Evolutionary conservation across 805 yeast species (phyloP).

Genomic region (Lipomyces mesembrius): DNA sequence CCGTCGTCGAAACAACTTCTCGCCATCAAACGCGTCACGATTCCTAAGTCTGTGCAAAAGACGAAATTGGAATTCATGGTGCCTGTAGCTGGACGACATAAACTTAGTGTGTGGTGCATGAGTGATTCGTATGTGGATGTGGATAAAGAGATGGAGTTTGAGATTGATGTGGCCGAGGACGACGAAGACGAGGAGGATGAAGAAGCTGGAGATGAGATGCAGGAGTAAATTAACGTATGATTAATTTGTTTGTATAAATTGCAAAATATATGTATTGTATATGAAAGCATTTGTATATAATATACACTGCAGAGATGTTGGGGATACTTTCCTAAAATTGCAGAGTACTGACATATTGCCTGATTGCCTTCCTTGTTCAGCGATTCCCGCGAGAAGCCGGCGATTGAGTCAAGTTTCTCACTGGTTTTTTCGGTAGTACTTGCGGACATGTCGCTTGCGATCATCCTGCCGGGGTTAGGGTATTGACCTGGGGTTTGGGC

Average conservation of each 20-base stretch:
- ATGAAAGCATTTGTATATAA: background rate
- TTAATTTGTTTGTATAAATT: background rate
- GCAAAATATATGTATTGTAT: background rate
- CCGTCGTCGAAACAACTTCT: conserved; percentile 61
- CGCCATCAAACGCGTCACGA: conserved; percentile 68
- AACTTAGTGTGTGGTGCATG: conserved; percentile 77
- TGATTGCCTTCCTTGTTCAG: no score
- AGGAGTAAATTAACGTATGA: background rate
- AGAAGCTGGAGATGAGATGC: conserved; percentile 22
- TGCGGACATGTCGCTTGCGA: no score
- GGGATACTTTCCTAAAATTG: no score
- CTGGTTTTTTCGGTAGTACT: no score
- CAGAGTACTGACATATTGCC: no score
- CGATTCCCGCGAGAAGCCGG: background rate
- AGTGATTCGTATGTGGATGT: conserved; percentile 94
- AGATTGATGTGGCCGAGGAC: conserved; percentile 42
- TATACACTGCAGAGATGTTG: no score
- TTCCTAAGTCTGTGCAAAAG: conserved; percentile 58
- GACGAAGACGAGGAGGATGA: conserved; percentile 40
- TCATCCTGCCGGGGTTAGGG: no score
- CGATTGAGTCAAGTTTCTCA: no score
- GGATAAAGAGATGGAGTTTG: conserved; percentile 75
- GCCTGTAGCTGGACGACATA: conserved; percentile 64
- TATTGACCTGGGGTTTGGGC: no score
- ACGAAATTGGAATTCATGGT: conserved; percentile 61